Evolutionary conservation across 2,329 filamentous ascomycete genomes (phyloP).

Genomic region (Phialocephala subalpina): DNA sequence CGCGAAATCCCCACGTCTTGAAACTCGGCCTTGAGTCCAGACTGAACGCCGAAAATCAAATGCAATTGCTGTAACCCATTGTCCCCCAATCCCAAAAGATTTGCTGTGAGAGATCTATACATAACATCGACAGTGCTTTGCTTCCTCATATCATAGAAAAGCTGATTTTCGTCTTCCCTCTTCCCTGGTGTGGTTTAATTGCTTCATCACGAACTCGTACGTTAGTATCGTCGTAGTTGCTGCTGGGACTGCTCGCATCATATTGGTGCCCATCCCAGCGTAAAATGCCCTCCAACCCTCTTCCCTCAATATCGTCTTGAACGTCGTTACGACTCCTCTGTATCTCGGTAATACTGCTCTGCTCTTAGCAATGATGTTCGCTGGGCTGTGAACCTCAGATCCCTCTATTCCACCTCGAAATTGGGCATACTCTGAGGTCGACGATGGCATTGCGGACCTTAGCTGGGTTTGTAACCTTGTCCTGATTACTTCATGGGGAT

Average conservation of each 20-base stretch:
- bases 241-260: conserved; percentile 93
- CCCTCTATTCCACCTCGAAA: conserved; percentile 44
- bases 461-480: conserved; percentile 95
- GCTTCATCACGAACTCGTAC: conserved; percentile 75
- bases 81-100: conserved; percentile 25
- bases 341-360: conserved; percentile 60
- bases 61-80: not conserved
- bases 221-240: conserved; percentile 98
- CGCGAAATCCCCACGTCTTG: conserved; percentile 5
- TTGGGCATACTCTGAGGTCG: conserved; percentile 59
- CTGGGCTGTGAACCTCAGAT: conserved; percentile 26
- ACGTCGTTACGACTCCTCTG: conserved; percentile 81
- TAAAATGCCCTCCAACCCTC: conserved; percentile 98
- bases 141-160: conserved; percentile 22
- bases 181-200: conserved; percentile 39
- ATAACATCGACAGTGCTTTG: conserved; percentile 21
- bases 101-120: conserved; percentile 31
- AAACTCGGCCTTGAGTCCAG: conserved; percentile 21
- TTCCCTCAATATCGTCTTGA: conserved; percentile 83
- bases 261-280: conserved; percentile 95
- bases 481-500: conserved; percentile 95
- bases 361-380: conserved; percentile 40
- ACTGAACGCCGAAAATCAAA: conserved; percentile 31
- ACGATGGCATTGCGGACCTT: conserved; percentile 64
- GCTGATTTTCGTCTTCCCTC: conserved; percentile 38